phyloP scores from a whole-genome alignment of 1,139 yeast genomes.

The Nematodospora anomalae region DNA sequence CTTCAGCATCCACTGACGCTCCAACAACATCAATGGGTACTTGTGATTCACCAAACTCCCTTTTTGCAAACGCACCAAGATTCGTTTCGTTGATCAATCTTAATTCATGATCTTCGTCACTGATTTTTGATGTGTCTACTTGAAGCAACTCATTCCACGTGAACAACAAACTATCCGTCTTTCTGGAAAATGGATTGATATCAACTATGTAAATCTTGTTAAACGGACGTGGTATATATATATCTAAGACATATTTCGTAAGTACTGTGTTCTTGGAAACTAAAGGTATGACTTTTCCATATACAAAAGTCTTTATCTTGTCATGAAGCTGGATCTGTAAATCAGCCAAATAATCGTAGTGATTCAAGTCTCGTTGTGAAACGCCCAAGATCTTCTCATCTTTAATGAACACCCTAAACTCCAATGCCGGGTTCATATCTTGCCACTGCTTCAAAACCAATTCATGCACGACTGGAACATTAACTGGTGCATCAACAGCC shows the following conservation, averaged over 20 bases:
- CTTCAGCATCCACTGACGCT: constrained; percentile 65
- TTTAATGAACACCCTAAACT: constrained; percentile 80
- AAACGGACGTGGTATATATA: constrained; percentile 78
- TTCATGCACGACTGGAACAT: constrained; percentile 42
- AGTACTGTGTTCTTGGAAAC: constrained; percentile 33
- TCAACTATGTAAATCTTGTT: constrained; percentile 69
- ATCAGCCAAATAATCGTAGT: constrained; percentile 63
- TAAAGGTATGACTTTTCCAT: constrained; percentile 39
- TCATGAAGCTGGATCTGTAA: constrained; percentile 47
- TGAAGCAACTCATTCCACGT: constrained; percentile 76
- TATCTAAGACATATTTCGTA: constrained; percentile 62
- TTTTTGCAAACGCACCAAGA: constrained; percentile 70
- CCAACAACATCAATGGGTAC: constrained; percentile 91
- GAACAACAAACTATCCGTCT: constrained; percentile 73
- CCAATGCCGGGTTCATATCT: constrained; percentile 80
- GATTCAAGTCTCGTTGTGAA: constrained; percentile 83
- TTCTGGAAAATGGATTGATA: constrained; percentile 79
- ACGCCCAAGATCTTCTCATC: constrained; percentile 65
- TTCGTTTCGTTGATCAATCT: constrained; percentile 68
- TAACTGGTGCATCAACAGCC: constrained; percentile 22
- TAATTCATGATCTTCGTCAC: constrained; percentile 29
- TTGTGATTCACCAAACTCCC: constrained; percentile 85
- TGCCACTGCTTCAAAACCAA: constrained; percentile 81
- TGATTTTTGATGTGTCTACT: constrained; percentile 22
- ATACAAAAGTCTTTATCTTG: constrained; percentile 57